Conservation (phyloP, 768 basidiomycete genomes). For the Leccinum truebloodii region DNA sequence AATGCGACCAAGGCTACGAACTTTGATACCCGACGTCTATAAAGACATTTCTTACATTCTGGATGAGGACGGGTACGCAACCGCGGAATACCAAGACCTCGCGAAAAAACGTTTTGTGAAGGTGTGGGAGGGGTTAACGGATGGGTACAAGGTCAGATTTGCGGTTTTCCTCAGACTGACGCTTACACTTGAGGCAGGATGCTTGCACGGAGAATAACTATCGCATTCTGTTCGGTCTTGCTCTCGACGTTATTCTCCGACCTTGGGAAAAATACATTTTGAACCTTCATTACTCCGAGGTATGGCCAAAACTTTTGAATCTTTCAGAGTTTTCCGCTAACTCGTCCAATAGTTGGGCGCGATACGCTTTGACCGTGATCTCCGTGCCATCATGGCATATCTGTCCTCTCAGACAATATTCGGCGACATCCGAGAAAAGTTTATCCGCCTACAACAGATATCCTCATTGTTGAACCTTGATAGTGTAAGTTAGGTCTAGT, state of each 20-base stretch:
- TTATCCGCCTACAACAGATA: constrained; percentile 89
- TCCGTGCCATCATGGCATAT: constrained; percentile 80
- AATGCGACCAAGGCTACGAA: constrained; percentile 82
- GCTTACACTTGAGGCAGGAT: constrained; percentile 50
- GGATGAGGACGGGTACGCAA: constrained; percentile 84
- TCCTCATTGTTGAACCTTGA: constrained; percentile 91
- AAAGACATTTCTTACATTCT: constrained; percentile 87
- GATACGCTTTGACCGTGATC: constrained; percentile 91
- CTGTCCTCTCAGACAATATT: constrained; percentile 87
- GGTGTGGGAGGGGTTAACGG: constrained; percentile 82
- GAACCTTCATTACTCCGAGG: constrained; percentile 86
- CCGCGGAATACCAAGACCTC: constrained; percentile 82
- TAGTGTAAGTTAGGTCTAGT: constrained; percentile 41
- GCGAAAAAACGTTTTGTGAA: constrained; percentile 90
- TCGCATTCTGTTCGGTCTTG: constrained; percentile 80
- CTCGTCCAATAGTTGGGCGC: constrained; percentile 73
- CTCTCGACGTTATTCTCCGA: constrained; percentile 84
- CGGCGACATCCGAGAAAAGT: constrained; percentile 91
- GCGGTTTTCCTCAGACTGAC: neutral
- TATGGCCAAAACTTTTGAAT: constrained; percentile 31
- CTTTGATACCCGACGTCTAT: constrained; percentile 83
- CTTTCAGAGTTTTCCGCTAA: constrained; percentile 2
- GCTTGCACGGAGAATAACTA: constrained; percentile 88
- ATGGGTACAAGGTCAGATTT: constrained; percentile 78
- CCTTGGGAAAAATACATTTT: constrained; percentile 93